Evolutionary conservation across 345 rosid genomes (phyloP).

Genomic region (Hirschfeldia incana): DNA sequence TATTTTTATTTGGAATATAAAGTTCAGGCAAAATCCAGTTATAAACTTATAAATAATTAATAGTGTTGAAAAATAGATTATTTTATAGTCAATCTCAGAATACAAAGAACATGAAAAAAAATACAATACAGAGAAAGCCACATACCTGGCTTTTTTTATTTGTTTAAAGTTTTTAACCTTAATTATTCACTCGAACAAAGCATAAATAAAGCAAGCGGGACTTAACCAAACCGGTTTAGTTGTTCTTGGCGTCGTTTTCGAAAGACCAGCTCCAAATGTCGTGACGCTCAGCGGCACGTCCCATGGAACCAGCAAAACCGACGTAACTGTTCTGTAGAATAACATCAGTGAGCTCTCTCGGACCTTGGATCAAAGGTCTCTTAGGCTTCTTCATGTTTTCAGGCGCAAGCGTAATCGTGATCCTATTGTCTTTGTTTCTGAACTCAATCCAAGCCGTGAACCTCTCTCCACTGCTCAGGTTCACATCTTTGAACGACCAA

Average conservation of each 20-base stretch:
- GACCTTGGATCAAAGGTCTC: conserved; percentile 37
- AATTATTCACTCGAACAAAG: too few species aligned
- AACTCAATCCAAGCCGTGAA: conserved; percentile 11
- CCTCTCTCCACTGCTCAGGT: conserved; percentile 31
- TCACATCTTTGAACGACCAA: conserved; percentile 39
- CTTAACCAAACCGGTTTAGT: conserved; percentile 15
- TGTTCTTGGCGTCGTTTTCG: conserved; percentile 28
- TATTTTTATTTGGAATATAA: too few species aligned
- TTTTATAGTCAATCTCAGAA: not conserved
- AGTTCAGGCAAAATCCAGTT: too few species aligned
- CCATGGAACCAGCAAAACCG: conserved; percentile 40
- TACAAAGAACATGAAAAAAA: conserved; percentile 3
- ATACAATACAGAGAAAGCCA: conserved; percentile 14
- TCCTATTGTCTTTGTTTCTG: conserved; percentile 21
- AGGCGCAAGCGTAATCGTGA: conserved; percentile 34
- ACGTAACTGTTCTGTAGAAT: conserved; percentile 33
- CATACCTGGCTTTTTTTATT: conserved; percentile 24
- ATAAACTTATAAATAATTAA: too few species aligned
- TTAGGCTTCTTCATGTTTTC: conserved; percentile 31
- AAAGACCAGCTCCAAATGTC: conserved; percentile 39
- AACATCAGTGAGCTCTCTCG: conserved; percentile 29
- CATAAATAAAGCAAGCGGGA: too few species aligned
- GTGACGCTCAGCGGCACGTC: conserved; percentile 38
- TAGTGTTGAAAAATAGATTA: too few species aligned
- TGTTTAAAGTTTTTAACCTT: not conserved